These are phyloP conservation scores for Aspergillus sp. DNA, from an alignment of 2,329 filamentous ascomycete genomes.

Conservation along the genomic window DNA sequence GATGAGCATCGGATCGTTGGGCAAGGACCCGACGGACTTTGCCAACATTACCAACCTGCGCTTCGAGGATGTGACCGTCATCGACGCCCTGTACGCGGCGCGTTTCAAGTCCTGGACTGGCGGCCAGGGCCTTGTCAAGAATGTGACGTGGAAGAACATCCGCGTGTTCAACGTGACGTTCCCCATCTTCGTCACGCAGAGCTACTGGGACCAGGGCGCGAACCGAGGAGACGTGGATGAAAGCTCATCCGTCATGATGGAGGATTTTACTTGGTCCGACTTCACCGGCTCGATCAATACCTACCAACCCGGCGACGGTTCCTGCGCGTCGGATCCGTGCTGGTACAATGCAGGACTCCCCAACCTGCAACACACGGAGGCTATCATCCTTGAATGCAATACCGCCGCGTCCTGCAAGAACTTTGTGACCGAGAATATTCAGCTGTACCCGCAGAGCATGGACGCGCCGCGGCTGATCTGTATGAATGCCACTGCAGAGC, in stretches of 20 bases:
- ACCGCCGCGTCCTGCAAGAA: slow-evolving; percentile 38
- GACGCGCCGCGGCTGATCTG: slow-evolving; percentile 32
- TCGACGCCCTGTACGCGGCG: slow-evolving; percentile 41
- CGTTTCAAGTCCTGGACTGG: slow-evolving; percentile 47
- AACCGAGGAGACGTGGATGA: slow-evolving; percentile 31
- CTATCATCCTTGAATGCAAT: slow-evolving; percentile 43
- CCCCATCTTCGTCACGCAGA: slow-evolving; percentile 48
- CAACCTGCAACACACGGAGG: slow-evolving; percentile 40
- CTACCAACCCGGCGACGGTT: slow-evolving; percentile 42
- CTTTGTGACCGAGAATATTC: slow-evolving; percentile 32
- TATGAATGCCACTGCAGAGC: slow-evolving; percentile 30
- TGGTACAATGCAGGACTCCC: slow-evolving; percentile 44
- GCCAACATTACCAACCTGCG: slow-evolving; percentile 43
- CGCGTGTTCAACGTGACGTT: slow-evolving; percentile 45
- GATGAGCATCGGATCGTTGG: slow-evolving; percentile 45
- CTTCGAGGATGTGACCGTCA: slow-evolving; percentile 44
- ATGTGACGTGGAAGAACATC: slow-evolving; percentile 46
- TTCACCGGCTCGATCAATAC: slow-evolving; percentile 44
- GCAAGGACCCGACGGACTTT: slow-evolving; percentile 32
- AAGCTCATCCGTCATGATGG: slow-evolving; percentile 40
- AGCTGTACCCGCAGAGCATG: slow-evolving; percentile 30
- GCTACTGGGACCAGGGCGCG: slow-evolving; percentile 42
- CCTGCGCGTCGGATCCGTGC: slow-evolving; percentile 43
- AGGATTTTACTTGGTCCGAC: slow-evolving; percentile 42
- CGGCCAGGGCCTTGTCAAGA: slow-evolving; percentile 42